phyloP scores from a whole-genome alignment of 768 basidiomycete genomes.

The Psilocybe tampanensis region DNA sequence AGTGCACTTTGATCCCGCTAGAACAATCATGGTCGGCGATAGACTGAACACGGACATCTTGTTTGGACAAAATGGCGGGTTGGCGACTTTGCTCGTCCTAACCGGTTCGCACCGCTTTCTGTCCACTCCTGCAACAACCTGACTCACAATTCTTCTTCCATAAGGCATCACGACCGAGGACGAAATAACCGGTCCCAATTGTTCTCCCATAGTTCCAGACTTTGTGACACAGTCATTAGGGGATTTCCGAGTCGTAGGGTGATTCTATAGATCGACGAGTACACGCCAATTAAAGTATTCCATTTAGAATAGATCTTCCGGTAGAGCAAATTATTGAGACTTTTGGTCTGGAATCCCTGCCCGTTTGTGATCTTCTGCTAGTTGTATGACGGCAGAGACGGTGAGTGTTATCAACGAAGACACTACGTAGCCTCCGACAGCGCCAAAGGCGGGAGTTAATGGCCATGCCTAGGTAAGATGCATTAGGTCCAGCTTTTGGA shows the following conservation, averaged over 20 bases:
- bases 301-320: constrained; percentile 16
- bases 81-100: constrained; percentile 87
- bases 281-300: constrained; percentile 4
- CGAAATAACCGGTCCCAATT: constrained; percentile 71
- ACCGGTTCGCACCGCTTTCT: constrained; percentile 57
- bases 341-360: constrained; percentile 1
- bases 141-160: constrained; percentile 1
- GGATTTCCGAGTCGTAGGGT: constrained; percentile 58
- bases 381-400: constrained; percentile 37
- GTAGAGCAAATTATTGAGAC: neutral
- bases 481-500: constrained; percentile 7
- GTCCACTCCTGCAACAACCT: constrained; percentile 5
- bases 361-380: constrained; percentile 40
- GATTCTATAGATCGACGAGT: neutral
- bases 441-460: constrained; percentile 73
- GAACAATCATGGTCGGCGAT: constrained; percentile 96
- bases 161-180: constrained; percentile 77
- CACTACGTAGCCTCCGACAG: constrained; percentile 66
- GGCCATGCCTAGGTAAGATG: constrained; percentile 69
- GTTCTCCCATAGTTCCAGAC: constrained; percentile 76
- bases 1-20: constrained; percentile 81
- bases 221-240: constrained; percentile 83
- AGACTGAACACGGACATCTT: constrained; percentile 94
- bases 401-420: constrained; percentile 60
- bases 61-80: constrained; percentile 86